Conservation (phyloP, 768 basidiomycete species). For the Tulasnella sp. region DNA sequence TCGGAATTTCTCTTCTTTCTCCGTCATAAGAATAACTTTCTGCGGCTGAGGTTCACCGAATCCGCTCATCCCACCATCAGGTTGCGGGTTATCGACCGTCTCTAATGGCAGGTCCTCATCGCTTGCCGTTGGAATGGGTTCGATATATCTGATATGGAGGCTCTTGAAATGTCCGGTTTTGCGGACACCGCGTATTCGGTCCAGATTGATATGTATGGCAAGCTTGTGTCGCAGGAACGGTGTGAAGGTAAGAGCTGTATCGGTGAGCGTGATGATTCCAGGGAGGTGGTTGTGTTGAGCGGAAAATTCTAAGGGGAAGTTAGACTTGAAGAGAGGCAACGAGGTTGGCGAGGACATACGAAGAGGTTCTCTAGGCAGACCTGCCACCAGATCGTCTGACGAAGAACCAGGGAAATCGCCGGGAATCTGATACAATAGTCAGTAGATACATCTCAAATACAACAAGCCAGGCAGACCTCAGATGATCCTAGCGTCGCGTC, state of each 20-base stretch:
- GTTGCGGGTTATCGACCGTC: conserved; percentile 3
- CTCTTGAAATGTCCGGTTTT: conserved; percentile 44
- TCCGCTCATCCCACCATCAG: too few species aligned
- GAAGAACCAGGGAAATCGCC: neutral
- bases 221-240: conserved; percentile 37
- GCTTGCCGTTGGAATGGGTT: neutral
- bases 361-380: too few species aligned
- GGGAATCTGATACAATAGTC: neutral
- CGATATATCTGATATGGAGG: conserved; percentile 33
- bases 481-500: too few species aligned
- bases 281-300: conserved; percentile 43
- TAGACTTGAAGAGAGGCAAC: too few species aligned
- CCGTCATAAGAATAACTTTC: conserved; percentile 19
- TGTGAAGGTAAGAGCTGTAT: conserved; percentile 40
- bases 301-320: conserved; percentile 38
- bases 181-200: conserved; percentile 42
- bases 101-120: neutral
- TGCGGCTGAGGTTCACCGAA: neutral
- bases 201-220: conserved; percentile 36
- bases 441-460: neutral
- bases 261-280: conserved; percentile 48
- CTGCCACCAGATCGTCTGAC: too few species aligned
- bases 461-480: neutral
- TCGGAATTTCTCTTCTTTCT: conserved; percentile 41
- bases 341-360: too few species aligned